These are phyloP conservation scores for Boechera retrofracta DNA, from an alignment of 345 rosid species.

Conservation along the genomic window DNA sequence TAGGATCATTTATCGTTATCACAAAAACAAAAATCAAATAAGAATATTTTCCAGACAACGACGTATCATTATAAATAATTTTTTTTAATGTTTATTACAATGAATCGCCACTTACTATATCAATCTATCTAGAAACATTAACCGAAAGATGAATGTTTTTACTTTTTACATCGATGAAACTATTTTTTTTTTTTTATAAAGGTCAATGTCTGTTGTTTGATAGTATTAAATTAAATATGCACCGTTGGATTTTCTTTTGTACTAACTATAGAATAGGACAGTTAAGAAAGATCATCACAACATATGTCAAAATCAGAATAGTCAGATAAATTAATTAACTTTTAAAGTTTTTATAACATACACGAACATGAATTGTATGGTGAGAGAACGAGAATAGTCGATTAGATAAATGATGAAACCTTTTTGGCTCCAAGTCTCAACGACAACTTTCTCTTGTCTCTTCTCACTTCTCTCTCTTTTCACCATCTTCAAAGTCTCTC, in stretches of 20 bases:
- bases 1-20: not conserved
- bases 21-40: not conserved
- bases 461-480: constrained; percentile 24
- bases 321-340: constrained; percentile 14
- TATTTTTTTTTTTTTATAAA: not conserved
- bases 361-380: constrained; percentile 31
- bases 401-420: constrained; percentile 26
- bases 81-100: not conserved
- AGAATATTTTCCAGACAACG: not conserved
- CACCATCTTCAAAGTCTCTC: constrained; percentile 11
- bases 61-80: not conserved
- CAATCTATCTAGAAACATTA: constrained; percentile 28
- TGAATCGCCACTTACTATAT: constrained; percentile 4
- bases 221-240: constrained; percentile 10
- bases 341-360: not conserved
- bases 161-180: constrained; percentile 4
- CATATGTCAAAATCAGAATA: constrained; percentile 31
- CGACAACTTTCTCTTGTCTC: constrained; percentile 38
- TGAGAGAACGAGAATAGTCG: constrained; percentile 6
- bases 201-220: constrained; percentile 6
- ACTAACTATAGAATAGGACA: constrained; percentile 13
- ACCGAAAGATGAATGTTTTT: constrained; percentile 24
- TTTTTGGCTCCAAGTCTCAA: constrained; percentile 41
- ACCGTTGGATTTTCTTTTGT: constrained; percentile 29
- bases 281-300: constrained; percentile 23